Percentiles rank a stretch among this genome's conserved stretches.
phyloP scores from a whole-genome alignment of 305 asterid species.

The Petunia hybrid region DNA sequence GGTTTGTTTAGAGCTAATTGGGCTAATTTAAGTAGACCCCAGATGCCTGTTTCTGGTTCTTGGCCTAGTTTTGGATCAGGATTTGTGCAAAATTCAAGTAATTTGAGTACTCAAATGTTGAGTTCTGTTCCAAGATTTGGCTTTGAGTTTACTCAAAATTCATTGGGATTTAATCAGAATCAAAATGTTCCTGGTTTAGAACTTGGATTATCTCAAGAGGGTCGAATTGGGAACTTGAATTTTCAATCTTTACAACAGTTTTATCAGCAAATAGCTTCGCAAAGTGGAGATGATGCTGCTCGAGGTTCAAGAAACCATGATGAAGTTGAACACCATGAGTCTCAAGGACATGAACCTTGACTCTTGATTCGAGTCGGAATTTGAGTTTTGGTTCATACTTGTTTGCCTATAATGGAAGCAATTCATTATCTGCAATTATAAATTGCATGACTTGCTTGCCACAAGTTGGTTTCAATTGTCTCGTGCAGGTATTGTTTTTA shows the following conservation, averaged over 20 bases:
- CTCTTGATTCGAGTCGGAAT: too few species aligned
- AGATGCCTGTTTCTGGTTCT: neutral
- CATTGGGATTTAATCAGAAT: slow-evolving; percentile 36
- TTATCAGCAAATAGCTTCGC: slow-evolving; percentile 70
- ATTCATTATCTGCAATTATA: too few species aligned
- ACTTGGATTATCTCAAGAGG: slow-evolving; percentile 89
- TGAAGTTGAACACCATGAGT: slow-evolving; percentile 46
- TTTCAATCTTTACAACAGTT: slow-evolving; percentile 63
- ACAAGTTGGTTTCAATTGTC: too few species aligned
- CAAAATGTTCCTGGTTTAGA: slow-evolving; percentile 73
- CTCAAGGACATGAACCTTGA: slow-evolving; percentile 41
- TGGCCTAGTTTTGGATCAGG: neutral
- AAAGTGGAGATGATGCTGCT: slow-evolving; percentile 41
- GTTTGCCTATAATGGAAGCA: too few species aligned
- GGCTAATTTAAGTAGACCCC: slow-evolving; percentile 35
- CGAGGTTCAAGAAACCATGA: slow-evolving; percentile 36
- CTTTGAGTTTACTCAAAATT: slow-evolving; percentile 46
- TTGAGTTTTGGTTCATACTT: too few species aligned
- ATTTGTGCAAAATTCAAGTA: neutral
- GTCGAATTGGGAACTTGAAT: slow-evolving; percentile 64
- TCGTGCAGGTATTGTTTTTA: too few species aligned
- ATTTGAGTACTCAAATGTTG: slow-evolving; percentile 1
- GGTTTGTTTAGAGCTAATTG: slow-evolving; percentile 35
- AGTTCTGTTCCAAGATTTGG: slow-evolving; percentile 46
- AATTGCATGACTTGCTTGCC: too few species aligned